Percentiles rank a stretch among this genome's conserved stretches.
Evolutionary conservation across 1,284 basidiomycete species (phyloP).

Genomic region (Sparassis latifolia): DNA sequence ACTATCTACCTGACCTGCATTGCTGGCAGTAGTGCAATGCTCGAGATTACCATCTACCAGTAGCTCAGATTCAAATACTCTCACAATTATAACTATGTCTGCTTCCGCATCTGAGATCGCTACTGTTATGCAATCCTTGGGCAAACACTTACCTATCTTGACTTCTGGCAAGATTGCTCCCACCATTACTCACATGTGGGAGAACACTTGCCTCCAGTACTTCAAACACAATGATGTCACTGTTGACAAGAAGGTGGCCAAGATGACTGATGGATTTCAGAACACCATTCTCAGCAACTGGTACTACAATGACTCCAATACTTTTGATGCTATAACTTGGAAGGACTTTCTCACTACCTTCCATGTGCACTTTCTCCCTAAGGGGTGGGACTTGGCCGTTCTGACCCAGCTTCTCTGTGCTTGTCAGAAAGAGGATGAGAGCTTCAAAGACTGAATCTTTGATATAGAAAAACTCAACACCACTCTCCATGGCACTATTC

Average conservation of each 20-base stretch:
- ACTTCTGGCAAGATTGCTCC: background rate
- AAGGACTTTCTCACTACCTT: background rate
- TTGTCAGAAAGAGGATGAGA: background rate
- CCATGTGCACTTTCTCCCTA: background rate
- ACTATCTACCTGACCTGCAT: too few relatives aligned
- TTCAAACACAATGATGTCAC: background rate
- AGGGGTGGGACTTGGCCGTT: background rate
- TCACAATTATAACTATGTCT: too few relatives aligned
- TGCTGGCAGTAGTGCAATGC: too few relatives aligned
- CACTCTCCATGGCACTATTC: background rate
- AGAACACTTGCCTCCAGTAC: background rate
- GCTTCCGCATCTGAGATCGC: background rate
- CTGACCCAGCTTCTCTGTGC: background rate
- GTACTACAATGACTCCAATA: background rate
- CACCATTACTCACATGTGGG: background rate
- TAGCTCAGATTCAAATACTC: too few relatives aligned
- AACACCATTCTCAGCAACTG: background rate
- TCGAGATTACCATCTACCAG: too few relatives aligned
- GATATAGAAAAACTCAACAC: conserved; percentile 1
- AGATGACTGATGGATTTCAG: background rate
- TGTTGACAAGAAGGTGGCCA: background rate
- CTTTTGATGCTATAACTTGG: background rate
- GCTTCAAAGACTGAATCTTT: background rate
- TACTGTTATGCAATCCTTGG: background rate
- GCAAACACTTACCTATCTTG: background rate